Evolutionary conservation across 176 grass and related monocot species (phyloP).

Genomic region (Avena sativa): DNA sequence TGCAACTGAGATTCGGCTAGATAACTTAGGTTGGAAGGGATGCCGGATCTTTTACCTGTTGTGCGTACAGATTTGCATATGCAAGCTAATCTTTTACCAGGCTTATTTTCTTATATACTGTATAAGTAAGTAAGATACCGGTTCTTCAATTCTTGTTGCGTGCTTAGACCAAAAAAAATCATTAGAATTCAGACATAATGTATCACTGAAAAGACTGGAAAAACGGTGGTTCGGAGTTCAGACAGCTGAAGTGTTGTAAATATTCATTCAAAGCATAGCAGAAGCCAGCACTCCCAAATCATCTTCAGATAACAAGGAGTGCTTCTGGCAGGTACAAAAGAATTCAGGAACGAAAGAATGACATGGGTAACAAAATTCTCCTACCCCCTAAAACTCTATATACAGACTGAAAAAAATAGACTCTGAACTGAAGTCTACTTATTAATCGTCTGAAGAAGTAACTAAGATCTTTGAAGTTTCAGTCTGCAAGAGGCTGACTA

Average conservation of each 20-base stretch:
- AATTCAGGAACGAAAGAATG: constrained; percentile 58
- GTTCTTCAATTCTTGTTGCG: too few relatives aligned
- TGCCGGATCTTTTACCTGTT: constrained; percentile 4
- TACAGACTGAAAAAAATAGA: constrained; percentile 64
- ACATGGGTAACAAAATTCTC: constrained; percentile 59
- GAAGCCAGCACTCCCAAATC: constrained; percentile 57
- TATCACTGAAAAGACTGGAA: neutral
- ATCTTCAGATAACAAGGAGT: constrained; percentile 88
- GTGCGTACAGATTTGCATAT: neutral
- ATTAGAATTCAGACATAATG: neutral
- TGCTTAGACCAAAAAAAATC: neutral
- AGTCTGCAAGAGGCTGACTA: constrained; percentile 61
- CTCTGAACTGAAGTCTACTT: constrained; percentile 62
- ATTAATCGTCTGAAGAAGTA: constrained; percentile 51
- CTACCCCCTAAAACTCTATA: constrained; percentile 52
- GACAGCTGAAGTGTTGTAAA: neutral
- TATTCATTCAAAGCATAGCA: constrained; percentile 34
- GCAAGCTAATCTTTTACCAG: neutral
- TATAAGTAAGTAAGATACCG: neutral
- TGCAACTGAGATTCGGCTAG: neutral
- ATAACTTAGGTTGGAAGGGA: constrained; percentile 20
- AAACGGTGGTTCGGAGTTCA: neutral
- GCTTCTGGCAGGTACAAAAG: constrained; percentile 56
- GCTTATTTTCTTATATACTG: neutral
- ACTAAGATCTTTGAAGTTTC: constrained; percentile 37